A percentile compares a stretch with the other conserved stretches of the same genome.
phyloP scores from a whole-genome alignment of 495 filamentous ascomycete genomes.

The Alectoria sarmentosa region DNA sequence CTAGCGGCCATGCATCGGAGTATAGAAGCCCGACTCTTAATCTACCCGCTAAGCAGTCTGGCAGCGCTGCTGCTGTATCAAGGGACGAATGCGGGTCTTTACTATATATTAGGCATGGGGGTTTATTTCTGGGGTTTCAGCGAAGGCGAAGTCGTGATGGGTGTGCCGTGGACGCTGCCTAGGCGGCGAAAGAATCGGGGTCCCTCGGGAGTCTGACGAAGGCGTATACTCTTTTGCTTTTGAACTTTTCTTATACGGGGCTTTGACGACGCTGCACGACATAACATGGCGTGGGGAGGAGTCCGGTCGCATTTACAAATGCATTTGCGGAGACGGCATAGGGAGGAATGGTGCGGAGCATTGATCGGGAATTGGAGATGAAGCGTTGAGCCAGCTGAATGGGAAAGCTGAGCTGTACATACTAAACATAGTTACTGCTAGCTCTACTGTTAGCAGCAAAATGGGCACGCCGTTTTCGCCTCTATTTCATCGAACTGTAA shows the following conservation, averaged over 20 bases:
- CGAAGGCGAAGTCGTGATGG: constrained; percentile 85
- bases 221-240: background rate
- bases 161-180: constrained; percentile 51
- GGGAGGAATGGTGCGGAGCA: background rate
- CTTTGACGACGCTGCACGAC: constrained; percentile 1
- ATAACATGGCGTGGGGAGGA: background rate
- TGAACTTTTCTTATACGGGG: background rate
- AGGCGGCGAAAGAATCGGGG: constrained; percentile 31
- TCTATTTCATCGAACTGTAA: background rate
- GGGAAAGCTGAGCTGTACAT: constrained; percentile 6
- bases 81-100: constrained; percentile 82
- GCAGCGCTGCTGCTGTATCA: constrained; percentile 79
- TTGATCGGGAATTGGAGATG: background rate
- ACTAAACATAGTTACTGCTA: constrained; percentile 3
- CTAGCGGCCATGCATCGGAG: constrained; percentile 63
- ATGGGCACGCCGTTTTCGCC: constrained; percentile 1
- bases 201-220: constrained; percentile 13
- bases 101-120: constrained; percentile 79
- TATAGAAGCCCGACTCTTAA: constrained; percentile 74
- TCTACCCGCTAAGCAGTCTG: constrained; percentile 77
- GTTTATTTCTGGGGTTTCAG: constrained; percentile 97
- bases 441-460: background rate
- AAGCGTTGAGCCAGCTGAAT: constrained; percentile 1
- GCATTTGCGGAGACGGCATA: background rate
- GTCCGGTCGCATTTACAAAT: background rate